Evolutionary conservation across 2,329 filamentous ascomycete genomes (phyloP).

Genomic region (Colletotrichum sp.): DNA sequence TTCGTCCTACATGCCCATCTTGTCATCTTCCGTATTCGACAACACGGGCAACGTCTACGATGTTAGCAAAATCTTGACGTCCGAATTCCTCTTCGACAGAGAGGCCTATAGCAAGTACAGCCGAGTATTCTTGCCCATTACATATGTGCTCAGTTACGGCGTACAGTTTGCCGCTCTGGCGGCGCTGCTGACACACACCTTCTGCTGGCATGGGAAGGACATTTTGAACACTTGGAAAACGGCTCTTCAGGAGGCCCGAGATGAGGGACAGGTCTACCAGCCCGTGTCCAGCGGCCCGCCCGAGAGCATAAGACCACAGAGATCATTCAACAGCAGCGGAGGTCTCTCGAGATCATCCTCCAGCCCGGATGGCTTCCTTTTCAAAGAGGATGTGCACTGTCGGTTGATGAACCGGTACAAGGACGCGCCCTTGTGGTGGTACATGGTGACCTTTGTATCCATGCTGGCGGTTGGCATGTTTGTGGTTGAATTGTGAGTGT

Average conservation of each 20-base stretch:
- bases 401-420: constrained; percentile 83
- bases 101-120: constrained; percentile 82
- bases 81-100: constrained; percentile 79
- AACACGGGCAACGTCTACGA: constrained; percentile 82
- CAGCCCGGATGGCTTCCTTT: constrained; percentile 62
- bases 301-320: constrained; percentile 12
- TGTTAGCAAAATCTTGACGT: constrained; percentile 78
- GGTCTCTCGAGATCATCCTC: constrained; percentile 40
- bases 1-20: constrained; percentile 85
- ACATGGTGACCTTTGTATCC: constrained; percentile 73
- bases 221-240: constrained; percentile 79
- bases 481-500: constrained; percentile 78
- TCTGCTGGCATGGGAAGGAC: constrained; percentile 84
- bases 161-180: constrained; percentile 85
- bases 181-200: constrained; percentile 79
- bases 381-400: constrained; percentile 81
- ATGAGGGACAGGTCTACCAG: constrained; percentile 57
- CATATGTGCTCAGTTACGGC: constrained; percentile 85
- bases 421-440: constrained; percentile 84
- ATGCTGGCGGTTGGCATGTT: constrained; percentile 85
- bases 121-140: constrained; percentile 83
- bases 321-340: constrained; percentile 17
- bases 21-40: constrained; percentile 85
- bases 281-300: constrained; percentile 43
- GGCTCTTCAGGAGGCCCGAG: constrained; percentile 68